These are phyloP conservation scores for Cyclotella choctawhatcheeana DNA, from an alignment of 108 stramenopile species.

Conservation along the genomic window DNA sequence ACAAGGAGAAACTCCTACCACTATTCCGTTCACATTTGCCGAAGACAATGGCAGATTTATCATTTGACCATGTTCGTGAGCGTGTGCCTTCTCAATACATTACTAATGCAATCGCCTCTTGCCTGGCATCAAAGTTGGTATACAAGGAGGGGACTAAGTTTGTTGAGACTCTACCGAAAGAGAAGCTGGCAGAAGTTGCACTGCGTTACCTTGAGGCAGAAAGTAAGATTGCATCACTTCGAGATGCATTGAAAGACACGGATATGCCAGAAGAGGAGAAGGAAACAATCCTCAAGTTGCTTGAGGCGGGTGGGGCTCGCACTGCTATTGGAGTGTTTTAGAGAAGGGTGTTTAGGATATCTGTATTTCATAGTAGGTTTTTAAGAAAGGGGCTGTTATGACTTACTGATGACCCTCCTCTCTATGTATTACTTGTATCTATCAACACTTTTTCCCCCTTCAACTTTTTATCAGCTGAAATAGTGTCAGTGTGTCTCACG, in stretches of 20 bases:
- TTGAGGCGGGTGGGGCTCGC: constrained; percentile 86
- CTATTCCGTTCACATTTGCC: constrained; percentile 89
- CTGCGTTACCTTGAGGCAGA: constrained; percentile 83
- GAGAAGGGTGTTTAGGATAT: background rate
- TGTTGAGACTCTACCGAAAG: constrained; percentile 74
- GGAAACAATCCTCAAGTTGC: constrained; percentile 66
- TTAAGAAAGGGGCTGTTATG: background rate
- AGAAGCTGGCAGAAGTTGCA: constrained; percentile 72
- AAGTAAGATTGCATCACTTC: constrained; percentile 72
- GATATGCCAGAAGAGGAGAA: constrained; percentile 77
- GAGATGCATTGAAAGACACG: constrained; percentile 52
- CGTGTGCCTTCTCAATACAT: constrained; percentile 92
- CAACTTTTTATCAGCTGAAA: too few species aligned
- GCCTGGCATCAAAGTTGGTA: constrained; percentile 93
- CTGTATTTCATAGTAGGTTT: background rate
- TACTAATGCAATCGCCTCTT: constrained; percentile 91
- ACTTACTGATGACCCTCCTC: too few species aligned
- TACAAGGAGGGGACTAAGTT: constrained; percentile 97
- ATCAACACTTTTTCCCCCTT: too few species aligned
- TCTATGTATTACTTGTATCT: too few species aligned
- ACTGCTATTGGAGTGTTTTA: constrained; percentile 69
- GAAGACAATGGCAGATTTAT: constrained; percentile 81
- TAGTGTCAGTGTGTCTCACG: too few species aligned
- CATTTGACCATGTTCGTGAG: constrained; percentile 79
- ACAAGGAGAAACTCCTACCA: constrained; percentile 71